These are phyloP conservation scores for Kwoniella sp. DNA, from an alignment of 768 basidiomycete genomes.

Conservation along the genomic window DNA sequence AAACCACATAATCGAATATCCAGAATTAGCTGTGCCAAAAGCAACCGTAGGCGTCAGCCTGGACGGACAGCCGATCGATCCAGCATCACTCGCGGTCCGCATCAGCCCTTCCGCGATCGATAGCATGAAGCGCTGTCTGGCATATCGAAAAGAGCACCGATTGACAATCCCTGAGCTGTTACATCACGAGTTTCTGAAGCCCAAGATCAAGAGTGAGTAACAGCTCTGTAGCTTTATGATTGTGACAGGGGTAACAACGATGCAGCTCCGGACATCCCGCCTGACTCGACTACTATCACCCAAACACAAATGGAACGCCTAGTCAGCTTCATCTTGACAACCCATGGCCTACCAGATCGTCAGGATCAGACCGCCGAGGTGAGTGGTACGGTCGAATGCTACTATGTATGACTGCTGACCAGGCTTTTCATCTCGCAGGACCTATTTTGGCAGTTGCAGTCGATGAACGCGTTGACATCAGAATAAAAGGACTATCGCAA, in stretches of 20 bases:
- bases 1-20: slow-evolving; percentile 72
- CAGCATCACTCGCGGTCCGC: slow-evolving; percentile 65
- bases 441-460: slow-evolving; percentile 35
- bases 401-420: not conserved
- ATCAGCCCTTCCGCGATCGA: slow-evolving; percentile 72
- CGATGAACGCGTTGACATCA: not conserved
- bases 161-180: slow-evolving; percentile 83
- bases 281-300: slow-evolving; percentile 36
- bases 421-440: slow-evolving; percentile 28
- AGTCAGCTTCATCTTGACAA: slow-evolving; percentile 33
- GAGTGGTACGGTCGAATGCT: no score
- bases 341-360: slow-evolving; percentile 20
- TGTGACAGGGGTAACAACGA: not conserved
- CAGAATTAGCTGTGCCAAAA: slow-evolving; percentile 52
- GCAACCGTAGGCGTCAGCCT: slow-evolving; percentile 41
- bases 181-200: slow-evolving; percentile 68
- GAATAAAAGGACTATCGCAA: no score
- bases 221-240: not conserved
- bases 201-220: slow-evolving; percentile 20
- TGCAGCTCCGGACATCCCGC: slow-evolving; percentile 19
- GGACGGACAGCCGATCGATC: slow-evolving; percentile 54
- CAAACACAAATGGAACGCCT: slow-evolving; percentile 33
- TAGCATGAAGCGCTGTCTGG: slow-evolving; percentile 76
- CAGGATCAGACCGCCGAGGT: no score
- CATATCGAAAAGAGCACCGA: slow-evolving; percentile 72